Conservation (phyloP, 192 early-diverging fungal genomes). For the Coemansia sp. region DNA sequence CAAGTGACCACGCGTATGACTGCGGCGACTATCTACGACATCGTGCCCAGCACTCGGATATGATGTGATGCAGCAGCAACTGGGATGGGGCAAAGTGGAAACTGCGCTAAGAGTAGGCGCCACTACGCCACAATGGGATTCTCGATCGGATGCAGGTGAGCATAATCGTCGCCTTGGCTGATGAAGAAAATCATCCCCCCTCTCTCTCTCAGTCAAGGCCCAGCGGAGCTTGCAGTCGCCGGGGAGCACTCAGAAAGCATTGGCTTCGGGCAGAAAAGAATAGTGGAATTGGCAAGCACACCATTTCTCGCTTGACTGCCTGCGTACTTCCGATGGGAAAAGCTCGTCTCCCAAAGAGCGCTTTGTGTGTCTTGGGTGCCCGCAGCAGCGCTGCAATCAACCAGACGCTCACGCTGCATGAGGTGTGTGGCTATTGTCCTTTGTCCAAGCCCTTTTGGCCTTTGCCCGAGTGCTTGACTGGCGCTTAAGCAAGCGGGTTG, state of each 20-base stretch:
- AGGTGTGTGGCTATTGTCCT: constrained; percentile 14
- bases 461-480: neutral
- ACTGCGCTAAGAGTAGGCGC: neutral
- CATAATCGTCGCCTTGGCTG: neutral
- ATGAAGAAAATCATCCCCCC: neutral
- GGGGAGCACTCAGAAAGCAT: neutral
- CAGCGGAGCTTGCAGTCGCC: neutral
- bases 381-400: constrained; percentile 8
- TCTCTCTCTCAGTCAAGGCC: neutral
- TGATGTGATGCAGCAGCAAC: neutral
- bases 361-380: constrained; percentile 9
- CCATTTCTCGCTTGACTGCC: neutral
- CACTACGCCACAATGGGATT: constrained; percentile 37
- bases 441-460: constrained; percentile 18
- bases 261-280: neutral
- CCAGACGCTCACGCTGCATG: neutral
- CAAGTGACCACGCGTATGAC: neutral
- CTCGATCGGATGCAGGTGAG: constrained; percentile 38
- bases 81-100: neutral
- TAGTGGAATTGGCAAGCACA: neutral
- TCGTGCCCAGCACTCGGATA: neutral
- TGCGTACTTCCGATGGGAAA: neutral
- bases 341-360: neutral
- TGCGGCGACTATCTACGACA: neutral
- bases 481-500: neutral